These are phyloP conservation scores for Geotrichum europaeum DNA, from an alignment of 1,139 yeast species.

Conservation along the genomic window DNA sequence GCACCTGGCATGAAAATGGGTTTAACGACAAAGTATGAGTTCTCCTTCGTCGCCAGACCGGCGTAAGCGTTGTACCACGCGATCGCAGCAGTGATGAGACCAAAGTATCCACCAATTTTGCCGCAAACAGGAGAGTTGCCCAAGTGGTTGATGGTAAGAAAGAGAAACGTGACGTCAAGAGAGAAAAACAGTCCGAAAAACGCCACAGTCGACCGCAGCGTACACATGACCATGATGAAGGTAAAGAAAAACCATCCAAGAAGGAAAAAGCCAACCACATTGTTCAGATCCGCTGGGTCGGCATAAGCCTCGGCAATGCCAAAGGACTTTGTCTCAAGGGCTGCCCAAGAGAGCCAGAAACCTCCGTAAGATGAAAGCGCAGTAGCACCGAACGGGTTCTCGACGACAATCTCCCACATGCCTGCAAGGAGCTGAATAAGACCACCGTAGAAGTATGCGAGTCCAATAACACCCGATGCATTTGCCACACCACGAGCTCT, in stretches of 20 bases:
- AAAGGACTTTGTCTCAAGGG: conserved; percentile 63
- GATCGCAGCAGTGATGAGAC: conserved; percentile 62
- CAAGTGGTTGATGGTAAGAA: conserved; percentile 58
- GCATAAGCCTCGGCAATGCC: conserved; percentile 61
- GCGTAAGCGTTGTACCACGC: conserved; percentile 89
- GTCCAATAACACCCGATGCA: conserved; percentile 58
- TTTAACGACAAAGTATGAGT: conserved; percentile 56
- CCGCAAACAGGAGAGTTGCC: conserved; percentile 34
- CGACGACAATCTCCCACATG: conserved; percentile 60
- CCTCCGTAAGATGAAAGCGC: conserved; percentile 79
- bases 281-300: conserved; percentile 37
- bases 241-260: conserved; percentile 79
- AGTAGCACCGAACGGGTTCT: conserved; percentile 85
- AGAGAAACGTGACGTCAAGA: conserved; percentile 58
- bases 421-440: conserved; percentile 68
- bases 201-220: conserved; percentile 76
- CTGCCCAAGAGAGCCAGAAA: conserved; percentile 76
- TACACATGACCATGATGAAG: conserved; percentile 55
- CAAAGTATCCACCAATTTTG: conserved; percentile 73
- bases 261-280: conserved; percentile 69
- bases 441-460: conserved; percentile 82
- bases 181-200: conserved; percentile 63
- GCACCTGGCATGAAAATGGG: conserved; percentile 40
- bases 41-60: conserved; percentile 60
- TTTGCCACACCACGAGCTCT: conserved; percentile 50